These are phyloP conservation scores for Paratinospora sagittata DNA, from an alignment of 164 flowering plant species.

Conservation along the genomic window DNA sequence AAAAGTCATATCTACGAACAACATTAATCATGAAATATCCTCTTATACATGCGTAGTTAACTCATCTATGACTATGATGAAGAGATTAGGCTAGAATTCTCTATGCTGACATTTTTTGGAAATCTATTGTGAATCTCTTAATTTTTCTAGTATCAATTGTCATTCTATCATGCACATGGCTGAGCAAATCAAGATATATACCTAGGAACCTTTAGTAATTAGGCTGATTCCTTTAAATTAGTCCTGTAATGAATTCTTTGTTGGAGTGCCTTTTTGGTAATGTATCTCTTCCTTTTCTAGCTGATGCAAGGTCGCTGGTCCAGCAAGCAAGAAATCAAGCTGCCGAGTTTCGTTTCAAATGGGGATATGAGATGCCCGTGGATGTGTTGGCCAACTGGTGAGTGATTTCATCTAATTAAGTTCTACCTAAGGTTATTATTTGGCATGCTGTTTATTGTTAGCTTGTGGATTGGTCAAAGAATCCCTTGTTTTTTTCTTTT, in stretches of 20 bases:
- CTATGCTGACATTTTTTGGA: no score
- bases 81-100: no score
- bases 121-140: no score
- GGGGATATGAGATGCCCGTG: slow-evolving; percentile 96
- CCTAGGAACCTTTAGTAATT: not conserved
- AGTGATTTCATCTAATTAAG: not conserved
- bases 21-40: no score
- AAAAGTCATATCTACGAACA: no score
- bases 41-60: no score
- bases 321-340: slow-evolving; percentile 98
- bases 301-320: slow-evolving; percentile 96
- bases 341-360: slow-evolving; percentile 81
- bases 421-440: not conserved
- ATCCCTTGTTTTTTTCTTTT: not conserved
- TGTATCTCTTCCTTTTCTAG: slow-evolving; percentile 34
- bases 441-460: not conserved
- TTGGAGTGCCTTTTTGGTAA: not conserved
- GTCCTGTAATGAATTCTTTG: not conserved
- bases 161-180: no score
- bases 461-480: not conserved
- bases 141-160: no score
- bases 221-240: not conserved
- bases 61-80: no score
- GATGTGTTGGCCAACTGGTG: slow-evolving; percentile 91
- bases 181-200: no score